These are phyloP conservation scores for Dioscorea dumetorum DNA, from an alignment of 106 monocot species.

Conservation along the genomic window DNA sequence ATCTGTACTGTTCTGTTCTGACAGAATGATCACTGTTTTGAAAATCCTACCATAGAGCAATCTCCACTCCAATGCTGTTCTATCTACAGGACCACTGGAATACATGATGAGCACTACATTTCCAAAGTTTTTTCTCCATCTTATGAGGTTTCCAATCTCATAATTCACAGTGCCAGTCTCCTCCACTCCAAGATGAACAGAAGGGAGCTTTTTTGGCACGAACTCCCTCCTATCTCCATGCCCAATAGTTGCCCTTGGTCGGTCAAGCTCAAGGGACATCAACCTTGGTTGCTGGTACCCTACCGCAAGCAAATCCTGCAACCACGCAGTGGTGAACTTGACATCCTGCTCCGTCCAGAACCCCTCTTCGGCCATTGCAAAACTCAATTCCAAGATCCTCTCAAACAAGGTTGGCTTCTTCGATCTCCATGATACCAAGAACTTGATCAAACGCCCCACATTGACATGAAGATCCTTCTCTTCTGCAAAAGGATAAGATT, in stretches of 20 bases:
- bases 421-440: slow-evolving; percentile 75
- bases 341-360: slow-evolving; percentile 92
- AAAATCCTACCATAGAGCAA: slow-evolving; percentile 95
- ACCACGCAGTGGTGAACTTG: slow-evolving; percentile 71
- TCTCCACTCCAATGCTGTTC: slow-evolving; percentile 93
- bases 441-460: slow-evolving; percentile 79
- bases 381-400: slow-evolving; percentile 72
- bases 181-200: slow-evolving; percentile 87
- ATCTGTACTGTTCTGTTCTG: slow-evolving; percentile 52
- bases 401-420: slow-evolving; percentile 74
- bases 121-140: slow-evolving; percentile 94
- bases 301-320: slow-evolving; percentile 76
- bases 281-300: slow-evolving; percentile 88
- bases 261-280: slow-evolving; percentile 87
- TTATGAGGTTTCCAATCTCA: slow-evolving; percentile 93
- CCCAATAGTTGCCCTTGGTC: slow-evolving; percentile 71
- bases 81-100: slow-evolving; percentile 53
- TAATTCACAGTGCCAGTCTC: slow-evolving; percentile 72
- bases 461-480: slow-evolving; percentile 98
- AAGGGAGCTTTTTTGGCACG: slow-evolving; percentile 76
- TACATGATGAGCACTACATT: slow-evolving; percentile 85
- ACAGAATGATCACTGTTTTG: slow-evolving; percentile 87
- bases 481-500: slow-evolving; percentile 72
- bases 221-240: slow-evolving; percentile 85
- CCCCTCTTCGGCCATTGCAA: slow-evolving; percentile 88